Evolutionary conservation across 768 basidiomycete species (phyloP), one percentile per base, ranked within the genome.

Genomic region (Coprinellus aureogranulatus): DNA sequence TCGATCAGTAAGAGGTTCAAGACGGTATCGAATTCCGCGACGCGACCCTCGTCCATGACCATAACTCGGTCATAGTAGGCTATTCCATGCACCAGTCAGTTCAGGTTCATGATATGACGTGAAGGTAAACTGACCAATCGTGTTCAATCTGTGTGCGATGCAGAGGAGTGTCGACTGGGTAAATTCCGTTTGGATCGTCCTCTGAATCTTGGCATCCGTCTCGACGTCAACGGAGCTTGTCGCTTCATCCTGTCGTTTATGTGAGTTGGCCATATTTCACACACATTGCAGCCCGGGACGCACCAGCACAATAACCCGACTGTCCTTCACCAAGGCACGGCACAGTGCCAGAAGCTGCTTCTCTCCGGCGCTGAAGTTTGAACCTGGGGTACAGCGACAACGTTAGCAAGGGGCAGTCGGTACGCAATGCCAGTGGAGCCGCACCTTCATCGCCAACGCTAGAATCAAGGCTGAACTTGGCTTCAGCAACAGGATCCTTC

Each of bases 11-110:
- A 84, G 3, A 91, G 79, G 59, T 77, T 79, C 41, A 87, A 75
- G 2, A 90, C 89, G 1, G 86, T 86, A 69, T 90, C 89, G 65
- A 83, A 89, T 69, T 91, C 89, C 10, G 83, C 85, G 2, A 90
- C 81, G 30, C 72, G 64, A 3, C 90, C 89, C 26, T 77, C 71
- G 62, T 88, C 84, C 85, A 92, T 87, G 45, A 90, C 88, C 18
- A 92, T 71, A 22, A 90, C 78, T 22, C 83, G 78, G 64, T 89
- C 86, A 61, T 86, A 89, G 63, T 88, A 81, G 0, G 77, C 83
- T 83, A 46, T 2, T 59, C 37, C n/a, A 51, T 20, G 34, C 27
- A 42, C 4, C 12, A 46, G n/a, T n/a, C n/a, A n/a, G n/a, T n/a
- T n/a, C n/a, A n/a, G n/a, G n/a, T n/a, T n/a, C n/a, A n/a, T n/a